Evolutionary conservation across 1,284 basidiomycete genomes (phyloP).

Genomic region (Cerioporus squamosus): DNA sequence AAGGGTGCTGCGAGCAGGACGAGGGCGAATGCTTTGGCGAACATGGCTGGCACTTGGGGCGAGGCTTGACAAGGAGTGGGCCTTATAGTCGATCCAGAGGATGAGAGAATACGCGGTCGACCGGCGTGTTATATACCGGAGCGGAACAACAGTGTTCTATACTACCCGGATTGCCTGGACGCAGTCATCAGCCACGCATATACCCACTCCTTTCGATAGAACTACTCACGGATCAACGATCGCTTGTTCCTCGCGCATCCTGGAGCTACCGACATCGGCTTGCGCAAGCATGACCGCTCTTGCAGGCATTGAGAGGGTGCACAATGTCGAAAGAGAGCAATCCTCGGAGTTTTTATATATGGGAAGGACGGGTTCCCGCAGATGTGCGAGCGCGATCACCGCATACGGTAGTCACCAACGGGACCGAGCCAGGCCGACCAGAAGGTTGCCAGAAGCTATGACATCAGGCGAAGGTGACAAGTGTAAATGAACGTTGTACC

Average conservation of each 20-base stretch:
- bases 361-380: background rate
- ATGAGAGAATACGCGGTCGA: background rate
- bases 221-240: background rate
- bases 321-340: background rate
- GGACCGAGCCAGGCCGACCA: too few species aligned
- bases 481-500: background rate
- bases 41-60: slow-evolving; percentile 11
- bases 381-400: slow-evolving; percentile 14
- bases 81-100: background rate
- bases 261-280: too few species aligned
- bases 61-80: background rate
- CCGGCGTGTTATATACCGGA: background rate
- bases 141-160: background rate
- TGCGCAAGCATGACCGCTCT: background rate
- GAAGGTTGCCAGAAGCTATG: background rate
- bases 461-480: slow-evolving; percentile 10
- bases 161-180: background rate
- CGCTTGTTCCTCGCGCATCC: background rate
- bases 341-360: slow-evolving; percentile 17
- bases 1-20: slow-evolving; percentile 13
- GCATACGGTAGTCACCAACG: background rate
- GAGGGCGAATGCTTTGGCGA: slow-evolving; percentile 13
- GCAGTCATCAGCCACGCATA: background rate
- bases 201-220: background rate
- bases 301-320: background rate